These are phyloP conservation scores for Leccinellum albellum DNA, from an alignment of 768 basidiomycete species.

Conservation along the genomic window DNA sequence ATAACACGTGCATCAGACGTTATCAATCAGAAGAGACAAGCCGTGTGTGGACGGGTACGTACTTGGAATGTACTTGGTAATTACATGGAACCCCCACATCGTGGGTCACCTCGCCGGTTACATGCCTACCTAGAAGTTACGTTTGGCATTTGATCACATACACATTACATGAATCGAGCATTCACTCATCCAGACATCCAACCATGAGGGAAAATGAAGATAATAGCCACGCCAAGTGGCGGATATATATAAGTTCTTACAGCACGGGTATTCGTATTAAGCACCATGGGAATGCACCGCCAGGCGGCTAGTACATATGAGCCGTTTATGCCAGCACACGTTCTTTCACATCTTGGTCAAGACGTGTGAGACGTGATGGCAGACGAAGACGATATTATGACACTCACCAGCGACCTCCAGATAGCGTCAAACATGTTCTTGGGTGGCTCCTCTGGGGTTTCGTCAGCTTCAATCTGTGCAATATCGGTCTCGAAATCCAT, in stretches of 20 bases:
- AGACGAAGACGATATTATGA: background rate
- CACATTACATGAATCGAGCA: background rate
- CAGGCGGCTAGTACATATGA: background rate
- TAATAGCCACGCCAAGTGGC: background rate
- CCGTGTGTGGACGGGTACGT: too few species aligned
- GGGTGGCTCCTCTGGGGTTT: conserved; percentile 70
- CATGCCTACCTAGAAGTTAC: background rate
- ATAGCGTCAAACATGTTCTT: conserved; percentile 63
- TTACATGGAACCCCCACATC: background rate
- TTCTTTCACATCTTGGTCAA: conserved; percentile 20
- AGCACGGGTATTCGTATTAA: conserved; percentile 2
- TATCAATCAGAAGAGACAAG: too few species aligned
- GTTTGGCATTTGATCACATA: background rate
- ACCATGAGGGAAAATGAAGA: background rate
- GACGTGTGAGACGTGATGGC: background rate
- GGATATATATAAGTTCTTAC: background rate
- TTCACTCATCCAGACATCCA: background rate
- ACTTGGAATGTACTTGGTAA: background rate
- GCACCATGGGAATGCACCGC: background rate
- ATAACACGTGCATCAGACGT: background rate
- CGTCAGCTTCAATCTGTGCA: conserved; percentile 65
- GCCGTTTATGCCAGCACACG: background rate
- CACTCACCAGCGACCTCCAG: conserved; percentile 76
- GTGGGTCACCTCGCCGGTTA: background rate
- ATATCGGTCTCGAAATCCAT: conserved; percentile 84